These are phyloP conservation scores for Chaetomium fimeti DNA, from an alignment of 495 filamentous ascomycete species.

Conservation along the genomic window DNA sequence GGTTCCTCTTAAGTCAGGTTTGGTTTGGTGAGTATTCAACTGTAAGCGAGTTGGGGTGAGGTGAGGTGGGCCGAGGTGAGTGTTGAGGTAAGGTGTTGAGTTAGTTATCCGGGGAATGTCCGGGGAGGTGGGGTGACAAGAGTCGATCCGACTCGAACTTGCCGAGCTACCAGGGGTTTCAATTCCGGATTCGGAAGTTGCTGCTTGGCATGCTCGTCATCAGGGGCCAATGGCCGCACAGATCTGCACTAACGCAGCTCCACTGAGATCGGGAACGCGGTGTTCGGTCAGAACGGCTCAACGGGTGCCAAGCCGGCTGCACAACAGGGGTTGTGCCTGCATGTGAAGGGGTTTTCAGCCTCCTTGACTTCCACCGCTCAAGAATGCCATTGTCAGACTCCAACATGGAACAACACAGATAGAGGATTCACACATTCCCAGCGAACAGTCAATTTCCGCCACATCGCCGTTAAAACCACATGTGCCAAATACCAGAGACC, in stretches of 20 bases:
- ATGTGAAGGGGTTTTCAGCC: conserved; percentile 8
- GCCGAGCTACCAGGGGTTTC: conserved; percentile 3
- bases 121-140: conserved; percentile 1
- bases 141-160: background rate
- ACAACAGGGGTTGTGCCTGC: background rate
- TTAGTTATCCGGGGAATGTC: background rate
- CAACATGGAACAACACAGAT: too few species aligned
- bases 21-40: background rate
- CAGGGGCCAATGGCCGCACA: background rate
- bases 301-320: conserved; percentile 11
- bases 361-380: background rate
- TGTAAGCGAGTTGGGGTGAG: background rate
- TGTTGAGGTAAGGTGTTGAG: conserved; percentile 5
- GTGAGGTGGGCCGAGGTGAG: background rate
- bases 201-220: conserved; percentile 20
- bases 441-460: background rate
- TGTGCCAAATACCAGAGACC: background rate
- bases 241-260: background rate
- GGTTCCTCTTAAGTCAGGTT: background rate
- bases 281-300: background rate
- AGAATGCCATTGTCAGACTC: too few species aligned
- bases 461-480: background rate
- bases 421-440: background rate
- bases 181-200: background rate
- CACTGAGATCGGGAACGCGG: background rate